Percentiles rank a stretch among this genome's conserved stretches.
These are phyloP conservation scores for Claviceps sp. DNA, from an alignment of 2,329 filamentous ascomycete species.

Conservation along the genomic window DNA sequence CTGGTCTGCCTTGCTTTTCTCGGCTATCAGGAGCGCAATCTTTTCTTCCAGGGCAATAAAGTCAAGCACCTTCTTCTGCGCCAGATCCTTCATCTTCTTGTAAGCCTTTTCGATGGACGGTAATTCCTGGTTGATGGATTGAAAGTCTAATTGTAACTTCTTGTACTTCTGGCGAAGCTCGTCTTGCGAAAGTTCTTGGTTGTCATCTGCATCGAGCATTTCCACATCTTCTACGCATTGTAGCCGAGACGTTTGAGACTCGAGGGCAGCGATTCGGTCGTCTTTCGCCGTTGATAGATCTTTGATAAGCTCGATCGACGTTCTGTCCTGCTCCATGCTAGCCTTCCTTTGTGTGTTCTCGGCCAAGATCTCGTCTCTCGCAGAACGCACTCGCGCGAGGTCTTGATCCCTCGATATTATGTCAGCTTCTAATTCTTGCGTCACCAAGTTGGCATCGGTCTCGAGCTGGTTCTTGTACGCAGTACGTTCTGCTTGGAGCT, in stretches of 20 bases:
- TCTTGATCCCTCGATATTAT: slow-evolving; percentile 72
- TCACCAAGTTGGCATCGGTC: slow-evolving; percentile 58
- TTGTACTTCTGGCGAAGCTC: slow-evolving; percentile 62
- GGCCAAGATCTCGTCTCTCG: slow-evolving; percentile 72
- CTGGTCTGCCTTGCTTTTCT: slow-evolving; percentile 94
- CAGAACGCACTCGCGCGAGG: slow-evolving; percentile 69
- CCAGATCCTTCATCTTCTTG: slow-evolving; percentile 74
- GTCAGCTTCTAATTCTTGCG: slow-evolving; percentile 70
- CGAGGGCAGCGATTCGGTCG: slow-evolving; percentile 66
- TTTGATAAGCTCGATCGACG: slow-evolving; percentile 58
- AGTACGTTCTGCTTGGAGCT: slow-evolving; percentile 71
- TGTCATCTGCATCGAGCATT: slow-evolving; percentile 29
- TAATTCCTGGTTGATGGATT: slow-evolving; percentile 74
- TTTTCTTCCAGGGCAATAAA: slow-evolving; percentile 65
- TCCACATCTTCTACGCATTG: slow-evolving; percentile 33
- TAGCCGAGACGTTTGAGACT: slow-evolving; percentile 68
- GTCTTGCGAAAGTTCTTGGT: slow-evolving; percentile 51
- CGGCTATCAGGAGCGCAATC: slow-evolving; percentile 57
- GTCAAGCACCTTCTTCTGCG: slow-evolving; percentile 77
- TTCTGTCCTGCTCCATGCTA: slow-evolving; percentile 61
- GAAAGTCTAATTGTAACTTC: slow-evolving; percentile 66
- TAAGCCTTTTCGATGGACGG: slow-evolving; percentile 83
- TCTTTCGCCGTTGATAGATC: slow-evolving; percentile 71
- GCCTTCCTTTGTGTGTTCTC: slow-evolving; percentile 71
- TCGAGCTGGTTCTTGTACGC: slow-evolving; percentile 71